These are phyloP conservation scores for Triticum dicoccoides DNA, from an alignment of 176 grass and related monocot genomes.

Conservation along the genomic window DNA sequence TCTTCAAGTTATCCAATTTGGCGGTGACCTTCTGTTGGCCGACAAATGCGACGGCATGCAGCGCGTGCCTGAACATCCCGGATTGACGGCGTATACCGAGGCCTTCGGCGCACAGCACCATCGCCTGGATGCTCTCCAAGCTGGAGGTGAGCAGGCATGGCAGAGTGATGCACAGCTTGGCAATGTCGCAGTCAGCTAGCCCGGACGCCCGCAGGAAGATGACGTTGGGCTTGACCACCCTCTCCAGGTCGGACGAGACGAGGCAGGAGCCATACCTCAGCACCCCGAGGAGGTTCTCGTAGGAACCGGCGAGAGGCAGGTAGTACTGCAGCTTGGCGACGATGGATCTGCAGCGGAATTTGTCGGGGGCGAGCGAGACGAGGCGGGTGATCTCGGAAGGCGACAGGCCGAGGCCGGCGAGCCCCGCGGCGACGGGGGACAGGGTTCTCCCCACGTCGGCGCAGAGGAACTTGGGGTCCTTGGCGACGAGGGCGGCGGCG, in stretches of 20 bases:
- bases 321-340: conserved; percentile 23
- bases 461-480: conserved; percentile 3
- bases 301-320: not conserved
- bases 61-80: not conserved
- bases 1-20: not conserved
- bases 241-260: not conserved
- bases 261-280: not conserved
- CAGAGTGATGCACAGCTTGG: not conserved
- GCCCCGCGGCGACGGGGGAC: not conserved
- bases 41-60: not conserved
- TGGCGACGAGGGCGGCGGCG: not conserved
- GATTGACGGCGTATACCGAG: not conserved
- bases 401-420: conserved; percentile 6
- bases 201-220: not conserved
- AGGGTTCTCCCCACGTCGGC: conserved; percentile 28
- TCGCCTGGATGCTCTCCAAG: not conserved
- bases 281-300: not conserved
- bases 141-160: not conserved
- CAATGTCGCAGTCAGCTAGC: not conserved
- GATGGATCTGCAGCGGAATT: not conserved
- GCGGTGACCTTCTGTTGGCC: not conserved
- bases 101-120: not conserved
- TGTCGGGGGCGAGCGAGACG: not conserved
- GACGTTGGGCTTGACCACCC: not conserved
- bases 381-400: not conserved